Evolutionary conservation across 352 stramenopile species (phyloP).

Genomic region (Pythium coloratum): DNA sequence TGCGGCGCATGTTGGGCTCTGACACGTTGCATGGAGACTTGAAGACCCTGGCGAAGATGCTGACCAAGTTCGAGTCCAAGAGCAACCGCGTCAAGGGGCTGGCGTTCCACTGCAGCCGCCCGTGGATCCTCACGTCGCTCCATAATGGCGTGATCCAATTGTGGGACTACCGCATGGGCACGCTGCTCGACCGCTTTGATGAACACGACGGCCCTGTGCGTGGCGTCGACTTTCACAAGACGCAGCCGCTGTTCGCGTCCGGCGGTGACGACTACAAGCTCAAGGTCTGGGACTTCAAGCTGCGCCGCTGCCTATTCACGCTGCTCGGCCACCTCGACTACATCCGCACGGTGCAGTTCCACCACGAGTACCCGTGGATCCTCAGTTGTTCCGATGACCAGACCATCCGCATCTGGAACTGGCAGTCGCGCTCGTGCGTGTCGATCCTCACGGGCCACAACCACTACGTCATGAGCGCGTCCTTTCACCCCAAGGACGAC

Average conservation of each 20-base stretch:
- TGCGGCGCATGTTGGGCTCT: neutral
- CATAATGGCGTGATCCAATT: slow-evolving; percentile 98
- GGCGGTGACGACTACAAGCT: slow-evolving; percentile 99
- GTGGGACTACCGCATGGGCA: slow-evolving; percentile 99
- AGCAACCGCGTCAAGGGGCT: slow-evolving; percentile 99
- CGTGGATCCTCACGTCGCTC: slow-evolving; percentile 99
- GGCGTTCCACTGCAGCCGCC: slow-evolving; percentile 97
- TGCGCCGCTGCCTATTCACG: slow-evolving; percentile 98
- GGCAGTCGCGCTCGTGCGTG: slow-evolving; percentile 97
- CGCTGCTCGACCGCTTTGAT: slow-evolving; percentile 98
- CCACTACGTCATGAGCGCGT: slow-evolving; percentile 99
- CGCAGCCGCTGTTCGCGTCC: slow-evolving; percentile 97
- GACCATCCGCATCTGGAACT: slow-evolving; percentile 99
- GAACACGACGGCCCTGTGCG: slow-evolving; percentile 99
- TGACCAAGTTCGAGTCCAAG: slow-evolving; percentile 99
- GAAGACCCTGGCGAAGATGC: slow-evolving; percentile 62
- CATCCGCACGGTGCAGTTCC: slow-evolving; percentile 99
- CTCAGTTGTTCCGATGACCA: slow-evolving; percentile 98
- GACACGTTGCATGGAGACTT: slow-evolving; percentile 21
- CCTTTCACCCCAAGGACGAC: slow-evolving; percentile 99
- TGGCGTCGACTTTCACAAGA: slow-evolving; percentile 98
- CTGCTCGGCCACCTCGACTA: slow-evolving; percentile 99
- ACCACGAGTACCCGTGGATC: slow-evolving; percentile 99
- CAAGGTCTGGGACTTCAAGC: slow-evolving; percentile 99
- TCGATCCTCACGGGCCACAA: slow-evolving; percentile 99